Base-by-base conservation (phyloP, 805 yeast species). In the Wickerhamiella sorbophila region DNA sequence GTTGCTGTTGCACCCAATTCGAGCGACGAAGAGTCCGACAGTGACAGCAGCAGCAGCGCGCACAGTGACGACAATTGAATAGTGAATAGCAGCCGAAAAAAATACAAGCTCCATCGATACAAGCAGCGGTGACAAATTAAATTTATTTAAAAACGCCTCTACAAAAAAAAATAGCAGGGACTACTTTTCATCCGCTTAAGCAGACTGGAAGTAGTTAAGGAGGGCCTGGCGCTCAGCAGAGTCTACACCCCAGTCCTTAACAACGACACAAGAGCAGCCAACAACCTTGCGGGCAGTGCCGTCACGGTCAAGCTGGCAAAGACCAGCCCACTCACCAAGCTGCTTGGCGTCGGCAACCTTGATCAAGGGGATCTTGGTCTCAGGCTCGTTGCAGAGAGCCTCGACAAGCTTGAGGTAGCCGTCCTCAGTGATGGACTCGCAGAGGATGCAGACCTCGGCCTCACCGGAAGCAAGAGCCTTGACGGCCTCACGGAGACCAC, bases 251-350 rank as follows among this genome's bases (percentile, higher is more conserved):
- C 97, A 91, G 94, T 86, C 80, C 79, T 83, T 87, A 78, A 91
- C 84, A 62, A 91, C 98, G 66, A 88, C 96, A 72, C 94, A 88
- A 62, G 97, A 87, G 72, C 95, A 94, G 74, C 98, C 98, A 69
- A 91, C 98, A 63, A 91, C 97, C 85, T 91, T 91, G 79, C 96
- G 86, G 74, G 97, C 95, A 77, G 88, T 86, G 75, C 98, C 99
- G 64, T 91, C 97, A 75, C 95, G 85, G 93, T 91, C 97, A 64
- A 88, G 79, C 74, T 86, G 85, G 77, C 95, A 91, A 61, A 91
- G 77, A 82, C 98, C 98, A 65, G 97, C 97, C 98, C 98, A 91
- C 78, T 91, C 97, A 79, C 99, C 99, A 67, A 91, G 79, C 76
- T 85, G 83, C 81, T 91, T 91, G 66, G 97, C 95, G 67, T 91